Percentiles rank a stretch among this genome's conserved stretches.
Evolutionary conservation across 2,329 filamentous ascomycete species (phyloP).

Genomic region (Penicillium sp.): DNA sequence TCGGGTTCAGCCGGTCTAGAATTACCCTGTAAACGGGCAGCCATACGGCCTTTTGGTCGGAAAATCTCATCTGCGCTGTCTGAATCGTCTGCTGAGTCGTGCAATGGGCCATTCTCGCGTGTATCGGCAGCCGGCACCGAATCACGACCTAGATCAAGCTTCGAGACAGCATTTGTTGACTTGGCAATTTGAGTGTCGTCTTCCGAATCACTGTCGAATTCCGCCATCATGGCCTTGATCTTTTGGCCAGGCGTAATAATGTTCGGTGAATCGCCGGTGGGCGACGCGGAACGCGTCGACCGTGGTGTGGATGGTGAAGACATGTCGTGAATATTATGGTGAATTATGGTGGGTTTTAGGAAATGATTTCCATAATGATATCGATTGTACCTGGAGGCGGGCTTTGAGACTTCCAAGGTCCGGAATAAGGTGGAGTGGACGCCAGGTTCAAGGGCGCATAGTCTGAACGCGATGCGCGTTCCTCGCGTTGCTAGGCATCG

Average conservation of each 20-base stretch:
- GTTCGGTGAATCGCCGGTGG: conserved; percentile 30
- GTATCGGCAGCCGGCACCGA: conserved; percentile 1
- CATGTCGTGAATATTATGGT: conserved; percentile 21
- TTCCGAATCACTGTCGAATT: conserved; percentile 50
- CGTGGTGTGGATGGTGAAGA: conserved; percentile 36
- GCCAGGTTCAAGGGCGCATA: conserved; percentile 20
- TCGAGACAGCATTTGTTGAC: conserved; percentile 14
- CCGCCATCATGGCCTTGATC: conserved; percentile 51
- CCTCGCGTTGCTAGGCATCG: conserved; percentile 23
- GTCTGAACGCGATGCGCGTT: conserved; percentile 27
- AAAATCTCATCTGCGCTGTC: conserved; percentile 53
- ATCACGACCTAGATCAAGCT: conserved; percentile 20
- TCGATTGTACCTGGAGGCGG: conserved; percentile 1
- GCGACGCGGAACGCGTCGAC: conserved; percentile 35
- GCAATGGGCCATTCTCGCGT: conserved; percentile 8
- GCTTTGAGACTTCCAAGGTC: conserved; percentile 8
- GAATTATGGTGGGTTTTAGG: not conserved
- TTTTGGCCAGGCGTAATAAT: conserved; percentile 49
- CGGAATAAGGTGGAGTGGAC: conserved; percentile 3
- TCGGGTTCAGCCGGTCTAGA: not conserved
- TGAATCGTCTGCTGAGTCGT: conserved; percentile 30
- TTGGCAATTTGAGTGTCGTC: conserved; percentile 40
- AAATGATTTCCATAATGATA: conserved; percentile 7
- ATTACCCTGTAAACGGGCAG: conserved; percentile 60
- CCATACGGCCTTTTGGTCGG: conserved; percentile 63